Conservation (phyloP, 371 early-diverging fungal species). For the Aphelidium insulamus region DNA sequence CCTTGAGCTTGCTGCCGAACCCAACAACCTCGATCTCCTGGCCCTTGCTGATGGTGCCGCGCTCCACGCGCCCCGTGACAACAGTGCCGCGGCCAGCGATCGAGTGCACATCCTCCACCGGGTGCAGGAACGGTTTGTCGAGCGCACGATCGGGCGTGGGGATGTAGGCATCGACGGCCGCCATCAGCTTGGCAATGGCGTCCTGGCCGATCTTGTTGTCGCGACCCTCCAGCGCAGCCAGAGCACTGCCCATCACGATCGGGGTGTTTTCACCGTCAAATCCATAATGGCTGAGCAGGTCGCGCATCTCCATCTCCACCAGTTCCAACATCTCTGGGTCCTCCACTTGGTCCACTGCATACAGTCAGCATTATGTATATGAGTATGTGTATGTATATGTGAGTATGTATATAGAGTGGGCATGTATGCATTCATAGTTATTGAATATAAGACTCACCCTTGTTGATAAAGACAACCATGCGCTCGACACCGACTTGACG, state of each 20-base stretch:
- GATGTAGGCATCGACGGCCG: slow-evolving; percentile 77
- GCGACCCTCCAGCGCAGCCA: slow-evolving; percentile 82
- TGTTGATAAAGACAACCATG: slow-evolving; percentile 96
- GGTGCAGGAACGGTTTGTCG: slow-evolving; percentile 97
- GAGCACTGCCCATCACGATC: slow-evolving; percentile 84
- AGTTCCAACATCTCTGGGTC: slow-evolving; percentile 93
- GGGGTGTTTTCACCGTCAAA: slow-evolving; percentile 85
- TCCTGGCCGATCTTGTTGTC: slow-evolving; percentile 78
- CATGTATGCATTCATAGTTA: no score
- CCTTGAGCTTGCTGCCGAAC: slow-evolving; percentile 65
- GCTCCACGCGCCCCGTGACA: slow-evolving; percentile 91
- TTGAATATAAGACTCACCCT: no score
- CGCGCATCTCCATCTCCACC: slow-evolving; percentile 97
- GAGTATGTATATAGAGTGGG: no score
- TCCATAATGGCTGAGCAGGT: slow-evolving; percentile 72
- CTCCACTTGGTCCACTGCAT: slow-evolving; percentile 91
- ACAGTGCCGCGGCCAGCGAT: slow-evolving; percentile 98
- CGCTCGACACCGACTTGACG: slow-evolving; percentile 89
- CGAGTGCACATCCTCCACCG: slow-evolving; percentile 90
- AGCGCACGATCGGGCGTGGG: slow-evolving; percentile 82
- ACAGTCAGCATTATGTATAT: no score
- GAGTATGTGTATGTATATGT: no score
- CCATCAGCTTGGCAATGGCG: slow-evolving; percentile 72
- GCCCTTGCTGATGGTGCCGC: slow-evolving; percentile 84
- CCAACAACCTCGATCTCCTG: slow-evolving; percentile 91